phyloP scores from a whole-genome alignment of 805 yeast species.

The Nakazawaea peltata region DNA sequence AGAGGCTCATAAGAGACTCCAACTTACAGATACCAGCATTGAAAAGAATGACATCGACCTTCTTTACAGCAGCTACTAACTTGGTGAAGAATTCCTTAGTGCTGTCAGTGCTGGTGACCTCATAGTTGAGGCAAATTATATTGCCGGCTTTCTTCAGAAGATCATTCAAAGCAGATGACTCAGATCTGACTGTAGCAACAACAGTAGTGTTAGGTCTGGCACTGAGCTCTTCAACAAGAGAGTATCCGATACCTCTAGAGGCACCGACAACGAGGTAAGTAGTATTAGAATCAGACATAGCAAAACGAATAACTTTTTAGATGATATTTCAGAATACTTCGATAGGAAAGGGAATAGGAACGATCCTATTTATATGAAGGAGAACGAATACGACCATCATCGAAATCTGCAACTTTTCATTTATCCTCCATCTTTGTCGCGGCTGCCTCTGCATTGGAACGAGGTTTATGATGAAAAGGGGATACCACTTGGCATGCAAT shows the following conservation, averaged over 20 bases:
- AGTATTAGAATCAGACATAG: conserved; percentile 10
- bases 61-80: background rate
- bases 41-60: background rate
- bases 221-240: conserved; percentile 20
- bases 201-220: conserved; percentile 15
- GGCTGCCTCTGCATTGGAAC: too few species aligned
- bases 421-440: too few species aligned
- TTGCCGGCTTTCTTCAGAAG: background rate
- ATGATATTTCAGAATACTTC: too few species aligned
- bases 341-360: too few species aligned
- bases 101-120: too few species aligned
- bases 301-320: too few species aligned
- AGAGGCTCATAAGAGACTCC: background rate
- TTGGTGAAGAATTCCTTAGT: too few species aligned
- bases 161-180: background rate
- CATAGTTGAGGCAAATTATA: background rate
- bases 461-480: too few species aligned
- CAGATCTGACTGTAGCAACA: conserved; percentile 13
- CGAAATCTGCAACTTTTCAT: too few species aligned
- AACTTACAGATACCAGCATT: background rate
- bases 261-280: conserved; percentile 33
- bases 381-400: too few species aligned
- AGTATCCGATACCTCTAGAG: conserved; percentile 33
- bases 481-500: too few species aligned
- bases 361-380: too few species aligned